phyloP scores from a whole-genome alignment of 441 rosid species.

The Manihot esculenta region DNA sequence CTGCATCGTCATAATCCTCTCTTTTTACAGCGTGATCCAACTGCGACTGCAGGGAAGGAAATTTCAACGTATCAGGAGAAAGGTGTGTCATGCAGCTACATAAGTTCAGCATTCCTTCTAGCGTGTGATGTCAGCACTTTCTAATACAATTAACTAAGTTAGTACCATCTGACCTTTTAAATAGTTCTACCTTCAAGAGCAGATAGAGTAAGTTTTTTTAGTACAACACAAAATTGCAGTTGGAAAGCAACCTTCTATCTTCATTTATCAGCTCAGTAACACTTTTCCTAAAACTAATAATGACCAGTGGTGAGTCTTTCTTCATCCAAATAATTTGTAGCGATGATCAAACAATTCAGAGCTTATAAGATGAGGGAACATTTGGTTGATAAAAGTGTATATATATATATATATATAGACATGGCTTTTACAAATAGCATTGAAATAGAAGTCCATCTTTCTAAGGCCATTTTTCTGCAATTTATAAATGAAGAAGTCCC shows the following conservation, averaged over 20 bases:
- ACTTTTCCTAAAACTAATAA: background rate
- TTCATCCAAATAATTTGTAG: background rate
- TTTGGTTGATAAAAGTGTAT: too few relatives aligned
- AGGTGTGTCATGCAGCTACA: background rate
- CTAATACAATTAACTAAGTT: background rate
- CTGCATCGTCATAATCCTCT: slow-evolving; percentile 87
- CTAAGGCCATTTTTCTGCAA: background rate
- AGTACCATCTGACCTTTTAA: too few relatives aligned
- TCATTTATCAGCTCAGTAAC: too few relatives aligned
- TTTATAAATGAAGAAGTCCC: background rate
- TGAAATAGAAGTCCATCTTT: background rate
- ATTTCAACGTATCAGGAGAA: slow-evolving; percentile 9
- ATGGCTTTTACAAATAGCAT: background rate
- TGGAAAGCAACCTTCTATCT: background rate
- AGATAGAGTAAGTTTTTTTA: background rate
- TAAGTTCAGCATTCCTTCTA: background rate
- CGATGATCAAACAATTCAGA: background rate
- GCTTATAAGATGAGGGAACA: background rate
- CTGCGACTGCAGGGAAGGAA: slow-evolving; percentile 50
- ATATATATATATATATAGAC: too few relatives aligned
- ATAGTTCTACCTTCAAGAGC: background rate
- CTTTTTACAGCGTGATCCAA: slow-evolving; percentile 51
- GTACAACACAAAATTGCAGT: too few relatives aligned
- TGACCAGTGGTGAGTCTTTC: background rate
- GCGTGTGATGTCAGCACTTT: background rate